Percentiles rank a stretch among this genome's conserved stretches.
These are phyloP conservation scores for Clavispora fructus DNA, from an alignment of 805 yeast genomes.

Conservation along the genomic window DNA sequence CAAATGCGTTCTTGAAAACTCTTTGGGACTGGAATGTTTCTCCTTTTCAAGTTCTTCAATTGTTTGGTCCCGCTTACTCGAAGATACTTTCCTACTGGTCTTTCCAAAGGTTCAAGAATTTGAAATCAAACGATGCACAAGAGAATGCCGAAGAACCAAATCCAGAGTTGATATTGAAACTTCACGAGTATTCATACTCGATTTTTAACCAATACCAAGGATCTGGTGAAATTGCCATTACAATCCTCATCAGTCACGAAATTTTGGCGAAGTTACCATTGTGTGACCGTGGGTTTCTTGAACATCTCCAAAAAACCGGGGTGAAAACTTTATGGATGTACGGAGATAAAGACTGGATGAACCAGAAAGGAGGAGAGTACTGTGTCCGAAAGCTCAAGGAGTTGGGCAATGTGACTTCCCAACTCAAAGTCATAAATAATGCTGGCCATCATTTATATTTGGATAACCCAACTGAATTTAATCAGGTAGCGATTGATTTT, in stretches of 20 bases:
- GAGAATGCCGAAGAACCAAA: constrained; percentile 5
- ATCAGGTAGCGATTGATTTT: constrained; percentile 19
- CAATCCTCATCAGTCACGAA: constrained; percentile 36
- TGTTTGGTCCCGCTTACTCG: constrained; percentile 35
- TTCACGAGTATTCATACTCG: constrained; percentile 37
- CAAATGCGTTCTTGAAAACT: constrained; percentile 22
- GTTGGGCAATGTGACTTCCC: constrained; percentile 10
- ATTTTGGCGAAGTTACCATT: constrained; percentile 35
- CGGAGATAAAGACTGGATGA: constrained; percentile 44
- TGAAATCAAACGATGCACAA: constrained; percentile 14
- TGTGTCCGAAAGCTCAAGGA: constrained; percentile 22
- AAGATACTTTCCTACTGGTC: constrained; percentile 40
- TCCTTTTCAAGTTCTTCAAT: constrained; percentile 36
- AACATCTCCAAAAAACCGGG: constrained; percentile 18
- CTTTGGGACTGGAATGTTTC: constrained; percentile 36
- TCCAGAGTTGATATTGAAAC: constrained; percentile 23
- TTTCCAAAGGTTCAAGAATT: constrained; percentile 31
- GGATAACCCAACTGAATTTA: constrained; percentile 34
- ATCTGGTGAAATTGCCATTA: constrained; percentile 40
- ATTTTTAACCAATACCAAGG: constrained; percentile 41
- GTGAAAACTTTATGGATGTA: constrained; percentile 32
- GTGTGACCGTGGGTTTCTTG: constrained; percentile 35
- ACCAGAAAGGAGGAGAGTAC: constrained; percentile 31
- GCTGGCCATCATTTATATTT: constrained; percentile 42
- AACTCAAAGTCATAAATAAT: constrained; percentile 21